Evolutionary conservation across 2,329 filamentous ascomycete species (phyloP), one percentile per base, ranked within the genome.

Genomic region (Pseudopithomyces maydicus): DNA sequence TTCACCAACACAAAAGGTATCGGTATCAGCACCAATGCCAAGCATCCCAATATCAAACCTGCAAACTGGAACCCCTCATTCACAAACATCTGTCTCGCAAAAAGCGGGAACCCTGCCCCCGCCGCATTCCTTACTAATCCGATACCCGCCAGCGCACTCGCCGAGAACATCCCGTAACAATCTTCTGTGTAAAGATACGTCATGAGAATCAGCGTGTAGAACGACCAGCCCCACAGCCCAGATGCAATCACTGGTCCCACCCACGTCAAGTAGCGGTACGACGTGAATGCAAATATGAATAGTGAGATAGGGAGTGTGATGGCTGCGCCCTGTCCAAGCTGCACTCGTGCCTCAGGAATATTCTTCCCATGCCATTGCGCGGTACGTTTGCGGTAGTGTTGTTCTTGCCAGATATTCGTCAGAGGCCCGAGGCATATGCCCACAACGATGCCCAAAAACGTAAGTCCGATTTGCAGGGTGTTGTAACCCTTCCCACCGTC

Each of bases 201-300:
- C 73, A 81, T 81, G 2, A 83, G 70, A 44, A 82, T 82, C 0
- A 84, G 73, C 0, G 78, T 78, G 52, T 82, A 81, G 58, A 83
- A 82, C 4, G 76, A 78, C 71, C 79, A 81, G 0, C 81, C 82
- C 69, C 82, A 83, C 15, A 82, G 77, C 0, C 77, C 74, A 0
- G 79, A 80, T 2, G 80, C 81, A 14, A 84, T 64, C 3, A 84
- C 78, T 0, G 82, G 80, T 2, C 82, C 76, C 47, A 84, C 76
- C 0, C 66, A 63, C 22, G 70, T 70, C 7, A 74, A 57, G 2
- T 52, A 12, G 4, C 68, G 62, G 10, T 59, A 61, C 38, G 69
- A 65, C 12, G 66, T 70, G 23, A 77, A 67, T 66, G 80, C 69
- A 64, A 79, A 68, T 68, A 75, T 49, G 67, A 74, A 41, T 2